Evolutionary conservation across 331 rosid genomes (phyloP), one percentile per base, ranked within the genome.

Genomic region (Saraca asoca): DNA sequence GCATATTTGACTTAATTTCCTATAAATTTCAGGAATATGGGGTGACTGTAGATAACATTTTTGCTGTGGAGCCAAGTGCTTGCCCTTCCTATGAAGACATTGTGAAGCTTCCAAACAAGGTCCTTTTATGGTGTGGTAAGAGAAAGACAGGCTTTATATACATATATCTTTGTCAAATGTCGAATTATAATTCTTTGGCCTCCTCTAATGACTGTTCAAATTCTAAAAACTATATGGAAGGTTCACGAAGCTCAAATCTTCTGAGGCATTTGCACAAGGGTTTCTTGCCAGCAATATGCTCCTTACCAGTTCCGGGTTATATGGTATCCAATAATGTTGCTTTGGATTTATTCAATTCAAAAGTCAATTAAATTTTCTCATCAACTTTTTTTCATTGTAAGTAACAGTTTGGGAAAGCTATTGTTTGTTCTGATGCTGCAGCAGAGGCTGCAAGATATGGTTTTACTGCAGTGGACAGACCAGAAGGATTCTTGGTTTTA

Each of bases 51-150:
- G 96, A 86, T 12, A 84, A 83, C 64, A 75, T 93, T 37, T 90
- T 87, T 64, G 34, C 56, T 6, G 84, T 90, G 12, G 82, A 85
- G 38, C 33, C 91, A 0, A 74, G 78, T 54, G 88, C 77, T 6
- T 58, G 83, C 65, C 89, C 90, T 12, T 56, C 91, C 54, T 77
- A 84, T 44, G 90, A 82, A 37, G 95, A 90, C 37, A 84, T 86
- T 15, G 79, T 82, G 71, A 90, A 84, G 68, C 49, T 79, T 9
- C 98, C 95, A 15, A 87, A 90, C 60, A 90, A 93, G 73, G 77
- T 87, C 38, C 97, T 93, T 38, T 63, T 87, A 52, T 93, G 89
- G 97, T 93, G 96, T 81, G 97, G 95, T 87, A 81, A 77, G 95
- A 46, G 31, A n/a, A n/a, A n/a, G 31, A 24, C 31, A 24, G 1